Conservation (phyloP, 805 yeast species). For the Cyberlindnera amylophila region DNA sequence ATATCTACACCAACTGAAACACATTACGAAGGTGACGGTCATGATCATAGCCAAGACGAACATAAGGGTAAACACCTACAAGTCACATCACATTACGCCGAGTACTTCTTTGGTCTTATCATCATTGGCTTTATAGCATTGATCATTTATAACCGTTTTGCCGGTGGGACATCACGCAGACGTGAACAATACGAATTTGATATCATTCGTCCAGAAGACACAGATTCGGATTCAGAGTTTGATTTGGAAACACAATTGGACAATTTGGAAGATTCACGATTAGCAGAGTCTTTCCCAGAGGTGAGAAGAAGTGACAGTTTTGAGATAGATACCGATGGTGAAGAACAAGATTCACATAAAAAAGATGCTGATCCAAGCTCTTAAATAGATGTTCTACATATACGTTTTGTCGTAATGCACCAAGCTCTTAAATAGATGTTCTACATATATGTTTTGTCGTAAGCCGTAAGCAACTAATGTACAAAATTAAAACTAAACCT, state of each 20-base stretch:
- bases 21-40: constrained; percentile 11
- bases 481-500: constrained; percentile 10
- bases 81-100: constrained; percentile 45
- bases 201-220: constrained; percentile 45
- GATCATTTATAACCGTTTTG: constrained; percentile 38
- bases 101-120: constrained; percentile 57
- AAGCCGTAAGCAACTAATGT: constrained; percentile 13
- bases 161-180: constrained; percentile 40
- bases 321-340: constrained; percentile 23
- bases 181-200: constrained; percentile 34
- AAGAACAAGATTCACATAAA: constrained; percentile 1
- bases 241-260: constrained; percentile 69
- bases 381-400: too few relatives aligned
- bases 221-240: constrained; percentile 65
- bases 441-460: too few relatives aligned
- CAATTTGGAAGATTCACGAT: constrained; percentile 9
- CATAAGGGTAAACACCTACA: constrained; percentile 35
- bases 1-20: constrained; percentile 12
- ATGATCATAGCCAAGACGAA: constrained; percentile 34
- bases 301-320: constrained; percentile 20
- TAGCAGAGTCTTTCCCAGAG: constrained; percentile 8
- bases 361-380: too few relatives aligned
- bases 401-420: too few relatives aligned
- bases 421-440: too few relatives aligned
- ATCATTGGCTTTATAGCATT: constrained; percentile 52